These are phyloP conservation scores for Candida sp. DNA, from an alignment of 1,139 yeast species.

Conservation along the genomic window DNA sequence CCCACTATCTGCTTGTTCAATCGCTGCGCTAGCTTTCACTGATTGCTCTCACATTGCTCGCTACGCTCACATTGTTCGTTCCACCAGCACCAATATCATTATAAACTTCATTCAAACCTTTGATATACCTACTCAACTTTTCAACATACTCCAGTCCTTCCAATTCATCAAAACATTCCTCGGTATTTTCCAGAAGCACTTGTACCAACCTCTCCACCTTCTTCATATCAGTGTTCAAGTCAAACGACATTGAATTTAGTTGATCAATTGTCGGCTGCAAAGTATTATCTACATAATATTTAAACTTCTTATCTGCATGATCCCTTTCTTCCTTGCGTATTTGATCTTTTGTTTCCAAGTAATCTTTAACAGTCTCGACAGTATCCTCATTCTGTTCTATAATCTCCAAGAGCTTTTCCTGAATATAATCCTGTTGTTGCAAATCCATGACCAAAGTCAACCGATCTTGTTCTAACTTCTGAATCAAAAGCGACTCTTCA, in stretches of 20 bases:
- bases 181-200: constrained; percentile 5
- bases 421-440: constrained; percentile 40
- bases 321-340: constrained; percentile 12
- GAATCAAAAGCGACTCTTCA: constrained; percentile 5
- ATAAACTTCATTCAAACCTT: constrained; percentile 15
- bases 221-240: constrained; percentile 9
- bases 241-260: constrained; percentile 13
- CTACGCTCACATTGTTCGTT: no score
- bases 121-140: constrained; percentile 18
- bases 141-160: constrained; percentile 13
- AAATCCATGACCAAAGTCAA: constrained; percentile 37
- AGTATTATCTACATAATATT: constrained; percentile 11
- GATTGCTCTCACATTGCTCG: no score
- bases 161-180: constrained; percentile 5
- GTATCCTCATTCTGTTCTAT: constrained; percentile 40
- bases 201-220: constrained; percentile 9
- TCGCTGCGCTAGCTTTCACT: no score
- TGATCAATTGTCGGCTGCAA: constrained; percentile 12
- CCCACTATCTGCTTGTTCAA: no score
- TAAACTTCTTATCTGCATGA: constrained; percentile 7
- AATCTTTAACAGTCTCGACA: constrained; percentile 35
- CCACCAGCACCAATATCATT: neutral
- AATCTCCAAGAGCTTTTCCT: constrained; percentile 30
- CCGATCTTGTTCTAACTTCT: constrained; percentile 30
- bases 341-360: constrained; percentile 21